Conservation (phyloP, 441 rosid genomes). For the Omphalea diandra region DNA sequence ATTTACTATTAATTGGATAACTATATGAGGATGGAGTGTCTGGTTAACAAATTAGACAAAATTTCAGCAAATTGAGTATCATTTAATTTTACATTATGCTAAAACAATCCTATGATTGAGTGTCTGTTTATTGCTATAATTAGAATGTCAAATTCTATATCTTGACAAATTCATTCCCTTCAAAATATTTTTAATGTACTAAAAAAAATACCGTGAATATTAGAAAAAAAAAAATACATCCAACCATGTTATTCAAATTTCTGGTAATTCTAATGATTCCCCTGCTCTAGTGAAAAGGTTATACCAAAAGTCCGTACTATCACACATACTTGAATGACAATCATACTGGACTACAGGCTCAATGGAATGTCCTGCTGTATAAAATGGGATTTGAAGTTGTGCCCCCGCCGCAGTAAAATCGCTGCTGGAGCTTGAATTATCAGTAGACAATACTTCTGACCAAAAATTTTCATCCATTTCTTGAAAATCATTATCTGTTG, state of each 20-base stretch:
- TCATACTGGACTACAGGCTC: slow-evolving; percentile 19
- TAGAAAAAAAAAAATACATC: not conserved
- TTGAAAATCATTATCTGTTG: slow-evolving; percentile 12
- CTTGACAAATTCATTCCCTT: too few species aligned
- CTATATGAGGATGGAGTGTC: too few species aligned
- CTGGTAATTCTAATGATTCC: slow-evolving; percentile 31
- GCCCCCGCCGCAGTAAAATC: slow-evolving; percentile 16
- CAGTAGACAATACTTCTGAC: slow-evolving; percentile 50
- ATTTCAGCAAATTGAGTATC: too few species aligned
- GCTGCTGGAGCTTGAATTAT: slow-evolving; percentile 19
- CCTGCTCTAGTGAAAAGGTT: slow-evolving; percentile 35
- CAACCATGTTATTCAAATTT: slow-evolving; percentile 23
- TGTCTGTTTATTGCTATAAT: too few species aligned
- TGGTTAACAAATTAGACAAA: too few species aligned
- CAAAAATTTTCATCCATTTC: slow-evolving; percentile 49
- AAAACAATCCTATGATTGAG: too few species aligned
- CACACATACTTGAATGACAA: slow-evolving; percentile 19
- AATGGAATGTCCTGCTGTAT: slow-evolving; percentile 1
- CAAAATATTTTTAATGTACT: too few species aligned
- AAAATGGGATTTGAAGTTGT: slow-evolving; percentile 17
- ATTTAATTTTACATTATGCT: too few species aligned
- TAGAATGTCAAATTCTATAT: too few species aligned
- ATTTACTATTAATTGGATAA: too few species aligned
- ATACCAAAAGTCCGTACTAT: slow-evolving; percentile 42
- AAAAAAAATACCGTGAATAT: too few species aligned